Evolutionary conservation across 2,329 filamentous ascomycete genomes (phyloP).

Genomic region (Incumbomyces delicatus): DNA sequence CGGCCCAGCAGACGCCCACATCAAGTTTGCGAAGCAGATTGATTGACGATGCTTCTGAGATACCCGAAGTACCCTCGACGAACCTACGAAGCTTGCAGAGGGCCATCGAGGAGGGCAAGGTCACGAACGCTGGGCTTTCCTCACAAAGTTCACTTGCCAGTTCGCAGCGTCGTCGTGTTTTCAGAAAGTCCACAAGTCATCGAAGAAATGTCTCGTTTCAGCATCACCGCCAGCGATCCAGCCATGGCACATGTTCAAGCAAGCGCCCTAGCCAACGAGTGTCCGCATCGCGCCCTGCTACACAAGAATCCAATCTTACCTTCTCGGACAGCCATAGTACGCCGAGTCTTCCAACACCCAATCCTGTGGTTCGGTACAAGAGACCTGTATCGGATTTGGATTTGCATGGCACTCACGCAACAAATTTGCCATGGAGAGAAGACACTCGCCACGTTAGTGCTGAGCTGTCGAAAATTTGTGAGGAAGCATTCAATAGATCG

Average conservation of each 20-base stretch:
- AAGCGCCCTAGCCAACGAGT: not conserved
- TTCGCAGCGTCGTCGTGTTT: conserved; percentile 32
- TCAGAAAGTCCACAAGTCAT: conserved; percentile 41
- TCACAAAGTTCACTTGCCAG: conserved; percentile 42
- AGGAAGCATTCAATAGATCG: conserved; percentile 77
- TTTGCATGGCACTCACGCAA: conserved; percentile 31
- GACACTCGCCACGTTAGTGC: conserved; percentile 76
- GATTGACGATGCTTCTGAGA: conserved; percentile 3
- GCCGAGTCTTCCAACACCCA: conserved; percentile 31
- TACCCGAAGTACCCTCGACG: conserved; percentile 9
- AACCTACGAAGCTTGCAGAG: conserved; percentile 16
- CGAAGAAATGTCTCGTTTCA: conserved; percentile 56
- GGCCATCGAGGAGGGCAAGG: conserved; percentile 13
- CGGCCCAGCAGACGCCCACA: conserved; percentile 3
- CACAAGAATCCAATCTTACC: conserved; percentile 2
- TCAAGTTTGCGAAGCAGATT: conserved; percentile 11
- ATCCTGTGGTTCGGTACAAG: conserved; percentile 27
- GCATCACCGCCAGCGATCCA: conserved; percentile 39
- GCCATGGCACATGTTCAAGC: not conserved
- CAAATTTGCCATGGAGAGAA: conserved; percentile 53
- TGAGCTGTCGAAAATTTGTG: conserved; percentile 79
- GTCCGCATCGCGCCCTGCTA: not conserved
- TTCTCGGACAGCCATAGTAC: conserved; percentile 23
- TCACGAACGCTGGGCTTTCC: conserved; percentile 16
- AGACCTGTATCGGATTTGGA: conserved; percentile 26